Evolutionary conservation across 495 filamentous ascomycete species (phyloP), one percentile per base, ranked within the genome.

Genomic region (Neurospora intermedia): DNA sequence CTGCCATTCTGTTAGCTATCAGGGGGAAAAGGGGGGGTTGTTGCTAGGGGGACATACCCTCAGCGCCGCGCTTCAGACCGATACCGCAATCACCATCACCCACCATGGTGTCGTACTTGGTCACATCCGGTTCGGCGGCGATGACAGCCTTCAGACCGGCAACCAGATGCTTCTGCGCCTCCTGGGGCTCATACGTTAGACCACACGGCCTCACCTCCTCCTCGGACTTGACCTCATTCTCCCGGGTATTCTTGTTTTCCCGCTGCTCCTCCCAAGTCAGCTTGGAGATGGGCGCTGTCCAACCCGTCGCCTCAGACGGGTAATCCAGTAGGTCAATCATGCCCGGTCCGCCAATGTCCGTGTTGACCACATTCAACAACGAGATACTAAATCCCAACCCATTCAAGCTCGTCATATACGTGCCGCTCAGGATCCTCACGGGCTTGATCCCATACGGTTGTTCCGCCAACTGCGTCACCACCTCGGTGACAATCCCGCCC

Each of bases 11-110:
- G 77, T 77, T 72, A 74, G 71, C 42, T 0, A 54, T 15, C 23
- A 16, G n/a, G 74, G 38, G 15, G 38, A 0, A 10, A 46, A 13
- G 39, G 69, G 66, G 16, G 39, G 69, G 59, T 35, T 2, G 7
- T 66, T 66, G 35, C 1, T 66, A 3, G 18, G 35, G n/a, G 27
- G 39, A 80, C 86, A 78, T 77, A 89, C 89, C 85, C 86, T 98
- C 93, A 42, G 96, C 96, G 31, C 96, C 96, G 70, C 94, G 88
- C 83, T 93, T 93, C 46, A 99, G 84, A 1, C 94, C 94, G 40
- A 94, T 90, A 1, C 96, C 96, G 81, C 96, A 99, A 83, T 99
- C 96, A 54, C 96, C 96, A 80, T 99, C 96, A 69, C 96, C 96
- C 69, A 97, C 94, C 38, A 97, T 88, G 1, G 93, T 96, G 79